phyloP scores from a whole-genome alignment of 2,329 filamentous ascomycete species.

The Stagonosporopsis rhizophila region DNA sequence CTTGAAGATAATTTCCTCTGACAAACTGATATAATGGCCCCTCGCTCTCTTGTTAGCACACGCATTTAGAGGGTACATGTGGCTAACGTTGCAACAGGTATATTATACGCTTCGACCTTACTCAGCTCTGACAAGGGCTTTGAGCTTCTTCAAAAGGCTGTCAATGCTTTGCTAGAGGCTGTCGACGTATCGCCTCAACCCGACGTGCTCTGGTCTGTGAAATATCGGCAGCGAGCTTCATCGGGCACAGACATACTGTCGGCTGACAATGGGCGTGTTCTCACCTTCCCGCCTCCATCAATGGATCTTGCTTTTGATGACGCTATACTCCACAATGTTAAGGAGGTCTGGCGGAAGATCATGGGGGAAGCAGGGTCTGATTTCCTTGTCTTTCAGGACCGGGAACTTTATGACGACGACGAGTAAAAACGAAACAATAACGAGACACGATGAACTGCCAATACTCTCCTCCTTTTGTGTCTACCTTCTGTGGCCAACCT shows the following conservation, averaged over 20 bases:
- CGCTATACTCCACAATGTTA: constrained; percentile 68
- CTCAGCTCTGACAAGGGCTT: constrained; percentile 46
- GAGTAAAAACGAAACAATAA: constrained; percentile 37
- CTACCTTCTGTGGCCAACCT: background rate
- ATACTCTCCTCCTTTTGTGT: background rate
- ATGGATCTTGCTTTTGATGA: constrained; percentile 80
- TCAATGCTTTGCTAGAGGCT: constrained; percentile 53
- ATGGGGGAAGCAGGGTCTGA: constrained; percentile 60
- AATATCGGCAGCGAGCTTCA: constrained; percentile 57
- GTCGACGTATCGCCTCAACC: constrained; percentile 46
- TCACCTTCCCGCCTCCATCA: constrained; percentile 65
- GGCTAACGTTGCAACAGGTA: constrained; percentile 57
- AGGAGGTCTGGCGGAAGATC: constrained; percentile 72
- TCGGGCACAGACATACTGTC: constrained; percentile 29
- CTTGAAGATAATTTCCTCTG: constrained; percentile 88
- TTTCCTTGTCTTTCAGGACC: constrained; percentile 82
- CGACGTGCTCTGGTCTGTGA: constrained; percentile 59
- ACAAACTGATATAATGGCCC: constrained; percentile 76
- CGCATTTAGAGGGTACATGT: constrained; percentile 15
- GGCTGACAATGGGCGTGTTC: constrained; percentile 52
- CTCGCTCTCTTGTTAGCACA: constrained; percentile 11
- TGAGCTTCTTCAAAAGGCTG: constrained; percentile 49
- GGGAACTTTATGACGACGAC: constrained; percentile 69
- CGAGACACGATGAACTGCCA: background rate
- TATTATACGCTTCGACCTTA: constrained; percentile 63